Conservation (phyloP, 2,329 filamentous ascomycete species). For the Xylariales sp. region DNA sequence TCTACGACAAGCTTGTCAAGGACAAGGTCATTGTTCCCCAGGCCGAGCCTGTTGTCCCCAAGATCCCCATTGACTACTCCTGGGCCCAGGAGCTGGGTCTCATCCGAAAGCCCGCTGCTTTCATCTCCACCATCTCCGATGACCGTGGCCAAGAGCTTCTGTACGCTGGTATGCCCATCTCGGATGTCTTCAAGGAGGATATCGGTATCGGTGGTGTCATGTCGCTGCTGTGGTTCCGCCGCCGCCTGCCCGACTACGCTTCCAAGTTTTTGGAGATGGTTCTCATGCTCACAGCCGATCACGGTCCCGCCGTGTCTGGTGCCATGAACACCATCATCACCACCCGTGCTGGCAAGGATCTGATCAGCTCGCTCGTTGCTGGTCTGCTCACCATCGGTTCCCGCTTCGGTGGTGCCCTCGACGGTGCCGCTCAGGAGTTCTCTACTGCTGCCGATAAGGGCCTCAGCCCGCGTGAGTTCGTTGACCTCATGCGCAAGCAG, state of each 20-base stretch:
- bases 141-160: constrained; percentile 99
- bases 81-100: constrained; percentile 99
- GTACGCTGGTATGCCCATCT: constrained; percentile 99
- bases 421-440: constrained; percentile 98
- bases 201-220: constrained; percentile 99
- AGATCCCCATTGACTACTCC: constrained; percentile 99
- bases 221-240: constrained; percentile 99
- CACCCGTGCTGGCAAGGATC: constrained; percentile 96
- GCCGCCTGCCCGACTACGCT: constrained; percentile 90
- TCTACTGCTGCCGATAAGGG: constrained; percentile 97
- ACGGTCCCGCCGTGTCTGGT: constrained; percentile 97
- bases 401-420: constrained; percentile 95
- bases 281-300: constrained; percentile 98
- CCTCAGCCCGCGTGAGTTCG: constrained; percentile 96
- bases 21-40: constrained; percentile 81
- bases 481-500: constrained; percentile 98
- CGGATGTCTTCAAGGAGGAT: constrained; percentile 98
- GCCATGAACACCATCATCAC: constrained; percentile 99
- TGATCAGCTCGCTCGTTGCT: constrained; percentile 91
- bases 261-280: constrained; percentile 99
- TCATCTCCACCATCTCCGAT: constrained; percentile 99
- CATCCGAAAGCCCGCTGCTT: constrained; percentile 98
- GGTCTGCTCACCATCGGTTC: constrained; percentile 98
- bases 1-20: constrained; percentile 87
- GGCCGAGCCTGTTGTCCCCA: constrained; percentile 87